These are phyloP conservation scores for Diaporthe australafricana DNA, from an alignment of 2,329 filamentous ascomycete genomes.

Conservation along the genomic window DNA sequence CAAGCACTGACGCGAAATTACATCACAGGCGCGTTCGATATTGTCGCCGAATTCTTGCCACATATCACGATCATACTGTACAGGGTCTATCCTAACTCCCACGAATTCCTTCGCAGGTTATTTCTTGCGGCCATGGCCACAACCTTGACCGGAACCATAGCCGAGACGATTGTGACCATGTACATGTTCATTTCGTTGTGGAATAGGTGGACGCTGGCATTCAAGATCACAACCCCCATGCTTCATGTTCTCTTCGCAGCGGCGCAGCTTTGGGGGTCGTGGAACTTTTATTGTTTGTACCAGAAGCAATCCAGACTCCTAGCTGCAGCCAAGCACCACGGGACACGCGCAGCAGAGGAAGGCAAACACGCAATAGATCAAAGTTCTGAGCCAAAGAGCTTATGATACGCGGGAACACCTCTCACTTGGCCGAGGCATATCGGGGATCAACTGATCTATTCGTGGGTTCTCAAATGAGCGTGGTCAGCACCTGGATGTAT, in stretches of 20 bases:
- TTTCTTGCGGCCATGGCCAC: constrained; percentile 24
- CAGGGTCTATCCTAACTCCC: constrained; percentile 13
- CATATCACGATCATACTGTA: constrained; percentile 29
- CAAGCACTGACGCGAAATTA: not conserved
- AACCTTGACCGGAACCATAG: constrained; percentile 9
- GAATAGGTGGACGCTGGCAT: constrained; percentile 27
- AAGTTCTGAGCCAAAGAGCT: not conserved
- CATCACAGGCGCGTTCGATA: constrained; percentile 21
- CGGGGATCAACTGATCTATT: too few species aligned
- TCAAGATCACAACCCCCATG: constrained; percentile 29
- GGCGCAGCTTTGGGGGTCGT: constrained; percentile 28
- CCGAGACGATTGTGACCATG: constrained; percentile 27
- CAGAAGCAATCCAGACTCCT: constrained; percentile 1
- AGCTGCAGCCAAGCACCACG: not conserved
- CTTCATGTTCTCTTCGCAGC: constrained; percentile 21
- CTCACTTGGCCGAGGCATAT: too few species aligned
- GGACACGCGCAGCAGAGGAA: not conserved
- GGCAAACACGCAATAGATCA: not conserved
- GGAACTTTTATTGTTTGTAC: constrained; percentile 23
- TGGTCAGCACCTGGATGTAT: too few species aligned
- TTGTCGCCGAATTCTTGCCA: constrained; percentile 27
- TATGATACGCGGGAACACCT: not conserved
- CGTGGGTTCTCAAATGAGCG: too few species aligned
- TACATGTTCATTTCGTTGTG: constrained; percentile 24
- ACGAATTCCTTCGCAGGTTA: constrained; percentile 5